These are phyloP conservation scores for Boletus vinaceobasis DNA, from an alignment of 768 basidiomycete species.

Conservation along the genomic window DNA sequence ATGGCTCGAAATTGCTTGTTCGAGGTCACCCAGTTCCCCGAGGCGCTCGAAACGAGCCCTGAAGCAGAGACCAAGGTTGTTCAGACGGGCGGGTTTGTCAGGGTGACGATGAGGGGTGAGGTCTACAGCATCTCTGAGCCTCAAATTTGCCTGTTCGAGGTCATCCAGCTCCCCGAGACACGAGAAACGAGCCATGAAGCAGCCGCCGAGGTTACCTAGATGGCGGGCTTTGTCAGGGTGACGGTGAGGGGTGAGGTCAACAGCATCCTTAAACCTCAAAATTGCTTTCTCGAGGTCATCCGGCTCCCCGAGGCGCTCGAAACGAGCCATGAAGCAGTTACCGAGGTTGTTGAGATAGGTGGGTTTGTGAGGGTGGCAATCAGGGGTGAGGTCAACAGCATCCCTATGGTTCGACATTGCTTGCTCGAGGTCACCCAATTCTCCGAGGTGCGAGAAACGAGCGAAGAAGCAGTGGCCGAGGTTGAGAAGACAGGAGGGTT, in stretches of 20 bases:
- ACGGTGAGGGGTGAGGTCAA: too few species aligned
- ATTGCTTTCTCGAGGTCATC: neutral
- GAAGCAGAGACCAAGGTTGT: too few species aligned
- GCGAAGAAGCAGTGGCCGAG: too few species aligned
- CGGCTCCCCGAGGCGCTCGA: neutral
- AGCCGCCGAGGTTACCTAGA: too few species aligned
- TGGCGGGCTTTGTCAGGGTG: too few species aligned
- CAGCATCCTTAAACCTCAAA: neutral
- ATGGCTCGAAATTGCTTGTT: neutral
- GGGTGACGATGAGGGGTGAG: too few species aligned
- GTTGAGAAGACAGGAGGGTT: neutral
- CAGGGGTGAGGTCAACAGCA: too few species aligned
- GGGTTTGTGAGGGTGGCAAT: too few species aligned
- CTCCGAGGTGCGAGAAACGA: neutral
- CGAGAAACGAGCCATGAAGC: too few species aligned
- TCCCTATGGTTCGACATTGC: neutral
- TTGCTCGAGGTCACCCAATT: neutral
- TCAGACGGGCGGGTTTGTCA: too few species aligned
- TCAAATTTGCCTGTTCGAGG: neutral
- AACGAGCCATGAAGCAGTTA: slow-evolving; percentile 4
- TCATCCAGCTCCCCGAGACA: neutral
- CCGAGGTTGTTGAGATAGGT: too few species aligned
- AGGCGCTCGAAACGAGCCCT: neutral
- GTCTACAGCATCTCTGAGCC: too few species aligned
- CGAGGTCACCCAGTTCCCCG: neutral